Evolutionary conservation across 306 rosid species (phyloP).

Genomic region (Arachis hypogaea): DNA sequence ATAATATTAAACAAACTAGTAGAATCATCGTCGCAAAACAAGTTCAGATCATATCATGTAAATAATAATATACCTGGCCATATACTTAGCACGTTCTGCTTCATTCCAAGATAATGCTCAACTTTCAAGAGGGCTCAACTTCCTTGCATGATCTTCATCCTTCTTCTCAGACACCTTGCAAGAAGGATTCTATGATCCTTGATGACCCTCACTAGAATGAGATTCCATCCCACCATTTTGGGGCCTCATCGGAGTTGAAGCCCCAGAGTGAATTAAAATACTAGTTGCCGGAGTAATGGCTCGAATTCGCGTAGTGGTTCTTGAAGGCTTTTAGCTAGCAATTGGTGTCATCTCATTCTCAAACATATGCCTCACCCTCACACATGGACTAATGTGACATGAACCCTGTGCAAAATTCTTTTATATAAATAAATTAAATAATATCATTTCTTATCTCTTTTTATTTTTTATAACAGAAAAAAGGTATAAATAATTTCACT

Average conservation of each 20-base stretch:
- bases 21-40: slow-evolving; percentile 1
- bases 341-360: slow-evolving; percentile 94
- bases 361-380: background rate
- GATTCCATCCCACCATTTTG: slow-evolving; percentile 58
- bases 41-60: background rate
- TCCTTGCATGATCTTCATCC: slow-evolving; percentile 52
- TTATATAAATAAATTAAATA: too few relatives aligned
- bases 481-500: too few relatives aligned
- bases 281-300: slow-evolving; percentile 72
- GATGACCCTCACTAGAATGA: slow-evolving; percentile 41
- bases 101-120: slow-evolving; percentile 96
- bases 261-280: slow-evolving; percentile 77
- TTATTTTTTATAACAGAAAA: too few relatives aligned
- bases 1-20: background rate
- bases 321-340: slow-evolving; percentile 92
- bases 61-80: slow-evolving; percentile 65
- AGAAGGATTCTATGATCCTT: slow-evolving; percentile 46
- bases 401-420: slow-evolving; percentile 2
- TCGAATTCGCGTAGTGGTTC: slow-evolving; percentile 84
- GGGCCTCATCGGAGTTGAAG: slow-evolving; percentile 70
- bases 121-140: slow-evolving; percentile 66
- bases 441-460: too few relatives aligned
- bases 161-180: slow-evolving; percentile 48
- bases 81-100: slow-evolving; percentile 90
- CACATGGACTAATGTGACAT: background rate